Base-by-base conservation (phyloP, 148 eudicot species). In the Cornus suecica region DNA sequence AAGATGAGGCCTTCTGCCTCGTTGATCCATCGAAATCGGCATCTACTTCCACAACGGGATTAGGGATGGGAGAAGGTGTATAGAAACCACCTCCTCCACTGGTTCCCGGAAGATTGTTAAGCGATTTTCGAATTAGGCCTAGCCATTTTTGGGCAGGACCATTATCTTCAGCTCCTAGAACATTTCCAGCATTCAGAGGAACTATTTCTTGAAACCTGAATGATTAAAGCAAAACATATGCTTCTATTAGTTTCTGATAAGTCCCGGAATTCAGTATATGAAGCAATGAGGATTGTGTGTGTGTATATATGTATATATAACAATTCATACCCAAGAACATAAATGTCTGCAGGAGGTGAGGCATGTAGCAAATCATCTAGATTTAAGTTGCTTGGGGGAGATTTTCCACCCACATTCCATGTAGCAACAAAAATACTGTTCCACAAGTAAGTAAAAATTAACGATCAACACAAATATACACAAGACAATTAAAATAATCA, bases 121-220 rank as follows among this genome's bases (percentile, higher is more conserved):
- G 84, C 25, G 97, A 89, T 79, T 89, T 88, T 58, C 87, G 82
- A 32, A 95, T 87, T 20, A 95, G 79, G 48, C 87, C 23, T 30
- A 88, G 76, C 99, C 99, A 95, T 78, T 88, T 92, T 65, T 92
- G 91, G 15, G 99, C 97, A 10, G 99, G 99, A 31, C 99, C 97
- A 62, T 92, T 91, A 73, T 95, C 97, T 79, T 95, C 99, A 16
- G 97, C 88, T 8, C 89, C 99, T 26, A 95, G 88, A 60, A 94
- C 92, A 76, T 94, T 94, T 68, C 96, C 96, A 41, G 97, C 96
- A 85, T 92, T 94, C 60, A 94, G 42, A 65, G 99, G 99, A 75
- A 94, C 99, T 62, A 94, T 85, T 77, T 94, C 97, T 83, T 94
- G 99, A 81, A 94, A 94, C 68, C 99, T 94, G 83, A 75, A 77